phyloP scores from a whole-genome alignment of 305 asterid genomes.

The Coffea humblotiana region DNA sequence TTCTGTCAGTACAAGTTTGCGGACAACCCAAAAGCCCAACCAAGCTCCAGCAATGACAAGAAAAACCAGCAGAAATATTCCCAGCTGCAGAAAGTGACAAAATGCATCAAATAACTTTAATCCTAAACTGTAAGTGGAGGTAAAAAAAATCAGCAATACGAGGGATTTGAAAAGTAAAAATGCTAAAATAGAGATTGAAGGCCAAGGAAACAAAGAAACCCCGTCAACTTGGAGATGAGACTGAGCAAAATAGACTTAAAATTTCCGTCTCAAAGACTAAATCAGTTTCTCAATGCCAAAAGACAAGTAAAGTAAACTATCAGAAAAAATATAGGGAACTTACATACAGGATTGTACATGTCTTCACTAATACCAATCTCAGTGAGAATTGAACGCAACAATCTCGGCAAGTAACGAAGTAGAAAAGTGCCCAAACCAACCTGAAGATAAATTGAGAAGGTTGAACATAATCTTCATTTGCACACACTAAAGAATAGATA shows the following conservation, averaged over 20 bases:
- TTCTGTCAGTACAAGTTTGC: conserved; percentile 72
- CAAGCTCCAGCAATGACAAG: conserved; percentile 80
- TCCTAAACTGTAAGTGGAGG: background rate
- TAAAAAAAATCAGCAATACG: background rate
- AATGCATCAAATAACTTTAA: background rate
- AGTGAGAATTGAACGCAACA: conserved; percentile 48
- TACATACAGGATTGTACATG: conserved; percentile 91
- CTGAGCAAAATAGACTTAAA: background rate
- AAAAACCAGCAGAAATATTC: conserved; percentile 58
- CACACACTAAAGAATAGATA: conserved; percentile 8
- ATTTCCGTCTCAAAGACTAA: conserved; percentile 15
- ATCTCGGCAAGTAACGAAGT: conserved; percentile 56
- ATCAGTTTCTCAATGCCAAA: conserved; percentile 12
- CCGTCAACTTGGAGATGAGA: background rate
- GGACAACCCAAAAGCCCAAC: conserved; percentile 94
- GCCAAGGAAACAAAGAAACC: background rate
- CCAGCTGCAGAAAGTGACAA: conserved; percentile 52
- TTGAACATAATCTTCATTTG: conserved; percentile 15
- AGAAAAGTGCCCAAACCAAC: conserved; percentile 82
- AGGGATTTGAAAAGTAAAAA: background rate
- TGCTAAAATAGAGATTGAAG: background rate
- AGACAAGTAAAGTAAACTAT: conserved; percentile 14
- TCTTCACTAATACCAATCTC: conserved; percentile 88
- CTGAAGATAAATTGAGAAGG: conserved; percentile 37
- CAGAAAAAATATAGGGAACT: conserved; percentile 50